phyloP scores from a whole-genome alignment of 148 eudicot genomes.

The Arbutus unedo region DNA sequence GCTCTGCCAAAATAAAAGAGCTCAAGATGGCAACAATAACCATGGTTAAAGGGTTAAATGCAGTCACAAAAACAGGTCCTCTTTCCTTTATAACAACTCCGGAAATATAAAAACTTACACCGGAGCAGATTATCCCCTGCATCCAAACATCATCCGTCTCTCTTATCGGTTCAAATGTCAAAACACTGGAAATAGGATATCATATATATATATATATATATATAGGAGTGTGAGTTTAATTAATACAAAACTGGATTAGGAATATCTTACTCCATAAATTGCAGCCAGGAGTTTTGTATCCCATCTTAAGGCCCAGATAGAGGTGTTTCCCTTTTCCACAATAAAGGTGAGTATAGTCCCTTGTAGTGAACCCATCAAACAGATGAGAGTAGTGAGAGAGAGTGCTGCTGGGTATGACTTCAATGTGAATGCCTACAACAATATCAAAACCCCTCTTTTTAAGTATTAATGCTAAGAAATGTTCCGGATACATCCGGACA shows the following conservation, averaged over 20 bases:
- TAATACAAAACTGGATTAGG: neutral
- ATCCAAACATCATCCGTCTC: neutral
- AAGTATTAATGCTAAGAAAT: neutral
- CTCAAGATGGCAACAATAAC: conserved; percentile 68
- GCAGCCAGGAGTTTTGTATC: conserved; percentile 56
- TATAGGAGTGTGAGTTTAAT: neutral
- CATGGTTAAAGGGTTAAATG: conserved; percentile 77
- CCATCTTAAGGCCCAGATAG: conserved; percentile 60
- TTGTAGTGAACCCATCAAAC: conserved; percentile 56
- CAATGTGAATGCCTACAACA: conserved; percentile 55
- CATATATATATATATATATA: no score
- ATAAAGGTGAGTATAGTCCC: conserved; percentile 47
- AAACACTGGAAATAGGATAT: neutral
- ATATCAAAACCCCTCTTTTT: neutral
- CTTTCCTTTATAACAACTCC: conserved; percentile 58
- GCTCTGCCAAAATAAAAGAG: conserved; percentile 59
- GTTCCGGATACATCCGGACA: no score
- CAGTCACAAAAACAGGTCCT: conserved; percentile 84
- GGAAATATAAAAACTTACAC: conserved; percentile 52
- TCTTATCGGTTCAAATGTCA: neutral
- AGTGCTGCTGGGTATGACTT: conserved; percentile 77
- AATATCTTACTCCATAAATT: conserved; percentile 52
- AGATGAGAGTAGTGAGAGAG: conserved; percentile 69
- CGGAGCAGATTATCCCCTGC: conserved; percentile 83
- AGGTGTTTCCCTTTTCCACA: conserved; percentile 45